Conservation (phyloP, 257 asterid genomes). For the Solanum sejunctum region DNA sequence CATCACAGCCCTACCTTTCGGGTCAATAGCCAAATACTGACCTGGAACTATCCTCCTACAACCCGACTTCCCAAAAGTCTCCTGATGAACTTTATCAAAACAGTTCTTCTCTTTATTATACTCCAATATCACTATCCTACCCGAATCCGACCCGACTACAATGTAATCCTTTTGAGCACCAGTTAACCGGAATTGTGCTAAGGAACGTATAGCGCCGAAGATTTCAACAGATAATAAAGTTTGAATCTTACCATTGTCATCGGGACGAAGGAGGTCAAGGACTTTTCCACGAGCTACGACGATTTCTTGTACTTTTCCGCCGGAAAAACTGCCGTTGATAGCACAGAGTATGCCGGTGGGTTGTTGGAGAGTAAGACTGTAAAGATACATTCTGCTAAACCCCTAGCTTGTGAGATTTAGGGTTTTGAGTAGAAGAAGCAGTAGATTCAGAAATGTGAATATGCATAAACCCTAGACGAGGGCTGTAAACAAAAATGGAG, state of each 20-base stretch:
- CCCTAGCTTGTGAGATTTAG: constrained; percentile 1
- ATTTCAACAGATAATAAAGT: constrained; percentile 80
- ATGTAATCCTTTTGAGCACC: constrained; percentile 90
- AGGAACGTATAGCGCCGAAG: constrained; percentile 85
- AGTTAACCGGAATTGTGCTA: constrained; percentile 90
- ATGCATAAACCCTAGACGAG: not conserved
- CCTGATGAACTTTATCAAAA: constrained; percentile 89
- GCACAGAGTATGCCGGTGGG: constrained; percentile 89
- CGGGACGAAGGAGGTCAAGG: constrained; percentile 92
- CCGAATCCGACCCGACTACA: constrained; percentile 95
- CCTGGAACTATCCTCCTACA: constrained; percentile 96
- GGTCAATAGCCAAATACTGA: constrained; percentile 87
- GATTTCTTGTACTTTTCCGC: constrained; percentile 82
- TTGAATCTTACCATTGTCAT: constrained; percentile 89
- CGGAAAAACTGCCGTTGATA: constrained; percentile 92
- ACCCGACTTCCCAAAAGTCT: constrained; percentile 93
- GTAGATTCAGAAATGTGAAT: not conserved
- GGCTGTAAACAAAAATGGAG: not conserved
- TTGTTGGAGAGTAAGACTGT: constrained; percentile 82
- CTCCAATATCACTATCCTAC: constrained; percentile 75
- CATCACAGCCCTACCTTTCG: constrained; percentile 99
- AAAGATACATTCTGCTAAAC: constrained; percentile 57
- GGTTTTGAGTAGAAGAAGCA: not conserved
- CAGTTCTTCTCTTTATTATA: constrained; percentile 76
- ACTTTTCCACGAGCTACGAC: constrained; percentile 91